phyloP scores from a whole-genome alignment of 257 asterid species.

The Solanum arcanum region DNA sequence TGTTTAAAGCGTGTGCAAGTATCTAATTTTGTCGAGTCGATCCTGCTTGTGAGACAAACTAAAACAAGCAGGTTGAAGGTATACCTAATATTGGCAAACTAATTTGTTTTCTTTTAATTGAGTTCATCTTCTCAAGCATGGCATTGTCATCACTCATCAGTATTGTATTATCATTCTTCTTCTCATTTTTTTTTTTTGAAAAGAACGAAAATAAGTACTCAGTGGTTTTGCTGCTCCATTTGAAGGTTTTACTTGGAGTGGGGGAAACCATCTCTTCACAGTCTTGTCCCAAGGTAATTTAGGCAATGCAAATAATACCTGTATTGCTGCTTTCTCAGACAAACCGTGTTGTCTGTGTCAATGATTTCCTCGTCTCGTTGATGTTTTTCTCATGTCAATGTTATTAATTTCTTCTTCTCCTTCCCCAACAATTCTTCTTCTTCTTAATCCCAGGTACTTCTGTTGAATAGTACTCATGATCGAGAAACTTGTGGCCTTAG shows the following conservation, averaged over 20 bases:
- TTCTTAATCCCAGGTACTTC: slow-evolving; percentile 48
- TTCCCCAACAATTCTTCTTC: background rate
- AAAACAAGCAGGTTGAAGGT: background rate
- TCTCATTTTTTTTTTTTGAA: background rate
- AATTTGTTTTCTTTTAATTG: background rate
- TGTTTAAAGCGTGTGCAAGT: background rate
- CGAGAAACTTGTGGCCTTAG: slow-evolving; percentile 80
- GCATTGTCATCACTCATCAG: background rate
- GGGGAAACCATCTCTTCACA: slow-evolving; percentile 75
- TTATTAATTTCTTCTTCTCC: background rate
- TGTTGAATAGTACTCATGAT: slow-evolving; percentile 81
- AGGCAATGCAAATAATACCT: background rate
- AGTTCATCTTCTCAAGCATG: background rate
- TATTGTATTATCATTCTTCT: background rate
- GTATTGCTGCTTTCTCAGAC: background rate
- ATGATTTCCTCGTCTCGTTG: background rate
- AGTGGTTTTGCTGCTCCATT: slow-evolving; percentile 1
- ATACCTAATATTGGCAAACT: background rate
- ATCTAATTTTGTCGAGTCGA: background rate
- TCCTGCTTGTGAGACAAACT: background rate
- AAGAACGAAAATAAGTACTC: background rate
- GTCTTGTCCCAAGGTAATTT: slow-evolving; percentile 74
- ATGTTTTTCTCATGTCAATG: background rate
- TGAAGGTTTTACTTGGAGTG: slow-evolving; percentile 77
- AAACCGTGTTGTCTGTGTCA: background rate